Base-by-base conservation (phyloP, 164 flowering plant genomes). In the Malania oleifera region DNA sequence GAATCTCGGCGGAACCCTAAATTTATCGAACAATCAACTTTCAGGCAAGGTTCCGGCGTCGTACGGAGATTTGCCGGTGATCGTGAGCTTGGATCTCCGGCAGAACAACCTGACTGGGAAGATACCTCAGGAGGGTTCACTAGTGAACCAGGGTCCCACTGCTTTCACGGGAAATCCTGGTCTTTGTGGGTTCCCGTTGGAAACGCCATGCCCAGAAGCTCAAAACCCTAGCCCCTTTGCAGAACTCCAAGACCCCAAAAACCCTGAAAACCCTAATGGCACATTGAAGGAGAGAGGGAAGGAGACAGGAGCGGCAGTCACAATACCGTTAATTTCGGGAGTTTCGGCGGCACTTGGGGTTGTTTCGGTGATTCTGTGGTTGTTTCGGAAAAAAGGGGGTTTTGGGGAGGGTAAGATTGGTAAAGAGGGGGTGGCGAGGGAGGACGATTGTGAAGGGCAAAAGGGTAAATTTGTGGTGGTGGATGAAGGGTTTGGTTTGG, bases 131-230 rank as follows among this genome's bases (percentile, higher is more conserved):
- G 66, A 67, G 12, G 98, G 98, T 0, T 82, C 96, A 12, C 58
- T 92, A 24, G 37, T 87, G 64, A 92, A 84, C 63, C 98, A 92
- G 66, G 97, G 98, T 0, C 98, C 98, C 1, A 89, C 98, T 0
- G 89, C 98, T 17, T 92, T 92, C 64, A 25, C 87, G 2, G 98
- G 89, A 26, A 92, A 92, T 61, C 89, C 90, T 1, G 20, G 76
- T 26, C 88, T 92, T 13, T 92, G 98, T 59, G 99, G 97, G 50
- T 91, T 93, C 63, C 99, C 99, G 19, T 37, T 88, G 50, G 70
- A 54, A 18, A 66, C 45, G 28, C 71, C 64, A 12, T 93, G 97
- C 62, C 73, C 85, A 0, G 82, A 74, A 24, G 65, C 82, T 49
- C 67, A 58, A 56, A 70, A 76, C 64, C 80, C 81, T 5, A 64